Conservation (phyloP, 2,329 filamentous ascomycete genomes). For the Chrysosphaeria jannelii region DNA sequence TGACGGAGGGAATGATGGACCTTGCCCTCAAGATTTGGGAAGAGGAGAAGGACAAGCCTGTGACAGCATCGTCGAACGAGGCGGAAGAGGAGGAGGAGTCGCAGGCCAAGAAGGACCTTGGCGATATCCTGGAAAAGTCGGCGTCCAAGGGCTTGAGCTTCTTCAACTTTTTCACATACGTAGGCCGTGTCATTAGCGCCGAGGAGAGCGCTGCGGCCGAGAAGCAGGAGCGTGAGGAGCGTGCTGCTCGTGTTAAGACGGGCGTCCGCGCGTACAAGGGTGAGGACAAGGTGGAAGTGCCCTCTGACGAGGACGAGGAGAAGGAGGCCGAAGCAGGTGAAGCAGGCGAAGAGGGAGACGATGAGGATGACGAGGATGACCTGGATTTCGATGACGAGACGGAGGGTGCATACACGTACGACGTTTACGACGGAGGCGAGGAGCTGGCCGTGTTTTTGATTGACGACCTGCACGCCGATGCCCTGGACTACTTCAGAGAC, state of each 20-base stretch:
- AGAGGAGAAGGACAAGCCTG: conserved; percentile 10
- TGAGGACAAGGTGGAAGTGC: conserved; percentile 11
- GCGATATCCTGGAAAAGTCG: conserved; percentile 24
- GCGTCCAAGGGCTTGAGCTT: conserved; percentile 43
- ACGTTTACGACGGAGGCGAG: conserved; percentile 72
- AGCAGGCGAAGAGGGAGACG: conserved; percentile 17
- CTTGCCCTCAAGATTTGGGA: conserved; percentile 40
- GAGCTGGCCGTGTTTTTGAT: conserved; percentile 52
- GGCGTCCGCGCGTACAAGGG: conserved; percentile 10
- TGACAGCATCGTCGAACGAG: conserved; percentile 7
- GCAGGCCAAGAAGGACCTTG: conserved; percentile 9
- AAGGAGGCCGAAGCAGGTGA: conserved; percentile 5
- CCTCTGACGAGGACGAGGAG: conserved; percentile 11
- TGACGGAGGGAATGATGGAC: conserved; percentile 52
- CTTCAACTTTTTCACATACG: conserved; percentile 72
- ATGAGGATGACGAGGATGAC: conserved; percentile 16
- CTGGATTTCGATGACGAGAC: conserved; percentile 15
- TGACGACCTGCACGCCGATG: conserved; percentile 70
- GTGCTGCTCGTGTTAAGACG: conserved; percentile 1
- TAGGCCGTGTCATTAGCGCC: conserved; percentile 34
- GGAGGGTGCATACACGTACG: conserved; percentile 31
- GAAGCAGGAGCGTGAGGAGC: conserved; percentile 21
- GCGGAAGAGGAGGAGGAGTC: conserved; percentile 6
- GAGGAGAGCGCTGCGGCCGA: conserved; percentile 36
- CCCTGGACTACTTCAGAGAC: conserved; percentile 59